Base-by-base conservation (phyloP, 345 rosid species). In the Populus deltoides region DNA sequence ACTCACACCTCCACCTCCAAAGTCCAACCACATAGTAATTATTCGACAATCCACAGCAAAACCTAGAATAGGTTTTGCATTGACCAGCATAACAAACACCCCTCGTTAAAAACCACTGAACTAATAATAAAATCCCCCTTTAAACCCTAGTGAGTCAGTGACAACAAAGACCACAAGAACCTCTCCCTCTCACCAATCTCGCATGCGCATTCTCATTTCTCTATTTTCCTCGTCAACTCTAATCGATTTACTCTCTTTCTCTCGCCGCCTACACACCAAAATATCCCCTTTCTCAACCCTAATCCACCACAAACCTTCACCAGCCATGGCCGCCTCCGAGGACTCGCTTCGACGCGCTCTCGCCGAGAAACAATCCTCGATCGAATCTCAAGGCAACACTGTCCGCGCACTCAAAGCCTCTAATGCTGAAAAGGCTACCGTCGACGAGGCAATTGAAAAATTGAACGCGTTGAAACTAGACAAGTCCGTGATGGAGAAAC, bases 361-460 rank as follows among this genome's bases (percentile, higher is more conserved):
- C 1, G 80, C 90, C 24, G 90, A 87, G 67, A 90, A 86, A 89
- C 93, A 85, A 66, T 82, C 94, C 16, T 86, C 93, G 49, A 86
- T 92, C 65, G 98, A 93, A 25, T 79, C 90, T 59, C 95, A 90
- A 7, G 99, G 97, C 27, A 88, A 86, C 81, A 87, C 89, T 43
- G 93, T 95, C 36, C 90, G 97, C 24, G 88, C 92, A 7, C 88
- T 95, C 76, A 93, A 94, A 76, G 97, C 92, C 13, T 79, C 91
- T 57, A 78, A 80, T 24, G 90, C 90, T 7, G n/a, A 85, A 7
- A 90, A 89, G 81, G 67, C 83, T 3, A 91, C 90, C 20, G 86
- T 94, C 79, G 97, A 93, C 2, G 85, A 92, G 31, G 98, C 99
- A 9, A 89, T 95, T 11, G 96, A 86, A 22, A 81, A 82, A 1